Conservation (phyloP, 2,329 filamentous ascomycete species). For the Apiospora kogelbergensis region DNA sequence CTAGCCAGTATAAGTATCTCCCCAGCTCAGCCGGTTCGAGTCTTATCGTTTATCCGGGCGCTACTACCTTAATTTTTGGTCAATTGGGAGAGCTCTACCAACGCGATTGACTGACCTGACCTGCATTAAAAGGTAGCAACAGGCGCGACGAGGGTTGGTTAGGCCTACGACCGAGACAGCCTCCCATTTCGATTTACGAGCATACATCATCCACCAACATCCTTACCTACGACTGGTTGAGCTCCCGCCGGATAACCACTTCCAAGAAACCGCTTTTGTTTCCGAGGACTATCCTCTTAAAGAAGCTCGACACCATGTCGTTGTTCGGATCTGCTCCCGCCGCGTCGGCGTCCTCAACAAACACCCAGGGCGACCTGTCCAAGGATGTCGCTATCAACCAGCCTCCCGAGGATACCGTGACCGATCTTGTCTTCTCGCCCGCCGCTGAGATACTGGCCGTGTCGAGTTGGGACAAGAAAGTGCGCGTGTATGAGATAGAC, state of each 20-base stretch:
- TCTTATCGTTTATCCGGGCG: conserved; percentile 5
- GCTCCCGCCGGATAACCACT: too few relatives aligned
- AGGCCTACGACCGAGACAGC: not conserved
- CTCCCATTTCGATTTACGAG: not conserved
- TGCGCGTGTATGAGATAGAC: conserved; percentile 92
- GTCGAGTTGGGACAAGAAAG: conserved; percentile 95
- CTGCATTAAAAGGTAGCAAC: not conserved
- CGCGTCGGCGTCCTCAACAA: conserved; percentile 50
- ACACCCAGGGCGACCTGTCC: conserved; percentile 83
- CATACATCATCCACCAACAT: not conserved
- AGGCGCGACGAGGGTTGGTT: not conserved
- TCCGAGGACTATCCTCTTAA: not conserved
- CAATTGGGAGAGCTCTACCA: not conserved
- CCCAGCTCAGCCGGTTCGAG: not conserved
- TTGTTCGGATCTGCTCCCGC: conserved; percentile 58
- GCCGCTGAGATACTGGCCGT: conserved; percentile 79
- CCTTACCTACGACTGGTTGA: not conserved
- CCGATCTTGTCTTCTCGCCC: conserved; percentile 73
- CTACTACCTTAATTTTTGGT: not conserved
- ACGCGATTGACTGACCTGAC: not conserved
- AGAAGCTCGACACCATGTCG: conserved; percentile 54
- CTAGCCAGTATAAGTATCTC: not conserved
- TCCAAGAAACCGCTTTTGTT: not conserved
- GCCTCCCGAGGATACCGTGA: conserved; percentile 86
- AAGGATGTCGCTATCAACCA: conserved; percentile 79